A percentile compares a stretch with the other conserved stretches of the same genome.
These are phyloP conservation scores for Davidsoniella australis DNA, from an alignment of 2,329 filamentous ascomycete genomes.

Conservation along the genomic window DNA sequence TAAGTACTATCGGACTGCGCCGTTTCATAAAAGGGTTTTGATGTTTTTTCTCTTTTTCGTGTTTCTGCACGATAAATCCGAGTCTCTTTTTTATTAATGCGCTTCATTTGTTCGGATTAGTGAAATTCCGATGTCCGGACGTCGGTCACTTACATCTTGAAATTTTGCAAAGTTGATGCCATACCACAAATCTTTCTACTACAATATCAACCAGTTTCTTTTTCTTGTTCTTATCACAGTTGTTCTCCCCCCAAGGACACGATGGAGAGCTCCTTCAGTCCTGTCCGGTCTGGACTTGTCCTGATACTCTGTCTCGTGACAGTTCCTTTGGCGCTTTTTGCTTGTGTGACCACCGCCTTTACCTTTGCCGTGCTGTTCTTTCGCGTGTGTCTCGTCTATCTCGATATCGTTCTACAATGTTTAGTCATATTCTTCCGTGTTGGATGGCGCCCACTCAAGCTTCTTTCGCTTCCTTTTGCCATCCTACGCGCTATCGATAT, in stretches of 20 bases:
- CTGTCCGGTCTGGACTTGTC: conserved; percentile 37
- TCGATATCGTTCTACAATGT: conserved; percentile 42
- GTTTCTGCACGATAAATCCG: no score
- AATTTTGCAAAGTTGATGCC: no score
- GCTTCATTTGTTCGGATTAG: no score
- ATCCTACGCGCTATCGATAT: conserved; percentile 3
- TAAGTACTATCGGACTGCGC: no score
- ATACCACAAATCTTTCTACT: background rate
- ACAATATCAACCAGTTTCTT: background rate
- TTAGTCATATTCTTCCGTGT: conserved; percentile 30
- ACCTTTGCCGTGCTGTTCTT: conserved; percentile 44
- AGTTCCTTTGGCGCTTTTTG: conserved; percentile 44
- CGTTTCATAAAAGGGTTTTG: no score
- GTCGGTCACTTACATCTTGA: no score
- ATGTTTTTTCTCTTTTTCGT: no score
- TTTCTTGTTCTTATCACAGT: background rate
- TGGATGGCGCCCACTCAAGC: conserved; percentile 13
- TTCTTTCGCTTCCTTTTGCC: background rate
- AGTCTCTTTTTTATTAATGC: no score
- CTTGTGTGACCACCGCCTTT: conserved; percentile 43
- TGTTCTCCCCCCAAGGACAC: conserved; percentile 1
- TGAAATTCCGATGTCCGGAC: no score
- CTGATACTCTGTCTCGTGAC: conserved; percentile 47
- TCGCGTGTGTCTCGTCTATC: conserved; percentile 43
- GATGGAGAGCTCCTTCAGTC: conserved; percentile 34